Evolutionary conservation across 108 stramenopile genomes (phyloP).

Genomic region (Skeletonema marinoi): DNA sequence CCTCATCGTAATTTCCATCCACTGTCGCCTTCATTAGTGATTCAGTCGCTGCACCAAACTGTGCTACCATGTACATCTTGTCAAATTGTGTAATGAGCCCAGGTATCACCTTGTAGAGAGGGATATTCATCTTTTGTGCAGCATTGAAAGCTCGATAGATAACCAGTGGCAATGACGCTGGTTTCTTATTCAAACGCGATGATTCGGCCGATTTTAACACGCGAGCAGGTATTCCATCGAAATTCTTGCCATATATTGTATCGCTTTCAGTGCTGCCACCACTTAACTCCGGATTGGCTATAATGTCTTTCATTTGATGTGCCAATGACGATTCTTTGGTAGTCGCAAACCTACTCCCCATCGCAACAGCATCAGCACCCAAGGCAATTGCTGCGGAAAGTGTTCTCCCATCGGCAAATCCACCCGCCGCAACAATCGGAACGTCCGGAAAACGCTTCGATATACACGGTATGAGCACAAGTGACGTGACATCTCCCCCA

Average conservation of each 20-base stretch:
- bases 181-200: conserved; percentile 49
- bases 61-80: conserved; percentile 83
- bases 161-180: conserved; percentile 58
- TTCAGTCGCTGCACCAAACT: conserved; percentile 89
- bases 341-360: conserved; percentile 86
- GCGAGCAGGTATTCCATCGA: conserved; percentile 88
- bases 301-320: conserved; percentile 67
- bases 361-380: conserved; percentile 90
- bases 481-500: conserved; percentile 84
- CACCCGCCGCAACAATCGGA: conserved; percentile 90
- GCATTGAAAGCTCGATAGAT: conserved; percentile 74
- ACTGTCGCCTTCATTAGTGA: conserved; percentile 77
- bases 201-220: conserved; percentile 75
- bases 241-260: conserved; percentile 85
- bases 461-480: conserved; percentile 76
- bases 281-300: conserved; percentile 28
- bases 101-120: conserved; percentile 84
- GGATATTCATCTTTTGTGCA: conserved; percentile 69
- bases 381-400: conserved; percentile 79
- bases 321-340: conserved; percentile 79
- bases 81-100: conserved; percentile 78
- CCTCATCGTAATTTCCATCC: conserved; percentile 66
- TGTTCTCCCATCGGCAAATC: conserved; percentile 89
- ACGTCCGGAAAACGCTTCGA: conserved; percentile 75
- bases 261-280: conserved; percentile 55